Base-by-base conservation (phyloP, 83 land plant genomes). In the Picea abies region DNA sequence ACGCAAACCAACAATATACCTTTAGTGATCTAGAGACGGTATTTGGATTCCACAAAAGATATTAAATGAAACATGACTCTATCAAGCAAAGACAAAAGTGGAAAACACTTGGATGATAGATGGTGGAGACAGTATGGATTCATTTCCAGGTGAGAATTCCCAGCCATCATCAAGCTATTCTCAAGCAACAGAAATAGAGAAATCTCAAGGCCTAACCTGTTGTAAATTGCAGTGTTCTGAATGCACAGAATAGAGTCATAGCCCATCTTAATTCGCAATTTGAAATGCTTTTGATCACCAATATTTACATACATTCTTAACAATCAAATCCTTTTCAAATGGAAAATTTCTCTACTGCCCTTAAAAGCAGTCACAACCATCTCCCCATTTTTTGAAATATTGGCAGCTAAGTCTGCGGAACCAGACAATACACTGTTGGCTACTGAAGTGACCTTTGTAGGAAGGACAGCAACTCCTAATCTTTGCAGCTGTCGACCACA, bases 161-260 rank as follows among this genome's bases (percentile, higher is more conserved):
- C 69, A 83, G 69, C 92, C 92, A 69, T 85, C 90, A 58, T 83
- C 82, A 25, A 78, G 75, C 94, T 93, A 47, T 90, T 91, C 58
- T 90, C 96, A 56, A 84, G 68, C 35, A 97, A 93, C 16, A 90
- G 84, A 37, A 94, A 93, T 61, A 96, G 93, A 66, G 94, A 93
- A 68, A 83, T 84, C 76, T 90, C 87, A 62, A 96, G 93, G 66
- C 99, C 94, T 79, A 96, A 89, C 29, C 91, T 92, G 87, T 86
- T 90, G 71, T 94, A 93, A 22, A 96, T 84, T 78, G 85, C 93
- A 72, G 90, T 87, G 80, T 89, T 93, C 56, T 91, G 91, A 44
- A 61, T 82, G 41, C 87, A 72, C 19, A 78, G 58, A 76, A 81
- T 72, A 77, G 87, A 85, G 49, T 92, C 92, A 32, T 85, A 76